Conservation (phyloP, 2,329 filamentous ascomycete species). For the Fusarium circinatum region DNA sequence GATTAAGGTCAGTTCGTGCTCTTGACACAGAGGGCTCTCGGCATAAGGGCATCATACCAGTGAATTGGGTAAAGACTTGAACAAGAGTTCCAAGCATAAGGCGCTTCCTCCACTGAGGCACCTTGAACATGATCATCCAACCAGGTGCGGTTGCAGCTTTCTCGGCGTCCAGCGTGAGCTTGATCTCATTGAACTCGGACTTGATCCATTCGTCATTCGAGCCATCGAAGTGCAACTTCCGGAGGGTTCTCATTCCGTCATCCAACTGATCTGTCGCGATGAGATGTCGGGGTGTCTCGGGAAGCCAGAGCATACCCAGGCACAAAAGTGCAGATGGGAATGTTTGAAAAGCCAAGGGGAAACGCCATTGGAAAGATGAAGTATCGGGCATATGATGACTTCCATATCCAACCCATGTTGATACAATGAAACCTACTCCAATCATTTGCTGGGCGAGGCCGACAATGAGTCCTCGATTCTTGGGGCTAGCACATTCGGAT, state of each 20-base stretch:
- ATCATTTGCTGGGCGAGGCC: constrained; percentile 66
- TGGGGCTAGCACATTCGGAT: constrained; percentile 39
- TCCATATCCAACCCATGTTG: constrained; percentile 54
- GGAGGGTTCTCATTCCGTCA: constrained; percentile 53
- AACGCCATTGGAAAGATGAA: constrained; percentile 49
- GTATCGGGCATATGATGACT: constrained; percentile 41
- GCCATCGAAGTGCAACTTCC: constrained; percentile 63
- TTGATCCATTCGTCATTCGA: constrained; percentile 65
- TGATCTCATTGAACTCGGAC: constrained; percentile 65
- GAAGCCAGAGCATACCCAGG: constrained; percentile 41
- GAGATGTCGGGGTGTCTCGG: constrained; percentile 41
- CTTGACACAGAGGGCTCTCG: background rate
- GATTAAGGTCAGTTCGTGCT: background rate
- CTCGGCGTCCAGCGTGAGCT: constrained; percentile 60
- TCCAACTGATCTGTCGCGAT: constrained; percentile 52
- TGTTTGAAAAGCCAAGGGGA: constrained; percentile 41
- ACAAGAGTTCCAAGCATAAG: constrained; percentile 67
- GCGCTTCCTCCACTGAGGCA: constrained; percentile 64
- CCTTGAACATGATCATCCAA: constrained; percentile 66
- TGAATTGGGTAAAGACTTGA: constrained; percentile 68
- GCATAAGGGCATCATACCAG: constrained; percentile 42
- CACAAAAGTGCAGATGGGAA: constrained; percentile 35
- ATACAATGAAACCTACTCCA: constrained; percentile 63
- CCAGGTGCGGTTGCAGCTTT: constrained; percentile 47
- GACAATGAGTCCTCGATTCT: constrained; percentile 55